Evolutionary conservation across 306 rosid genomes (phyloP).

Genomic region (Citrullus colocynthis): DNA sequence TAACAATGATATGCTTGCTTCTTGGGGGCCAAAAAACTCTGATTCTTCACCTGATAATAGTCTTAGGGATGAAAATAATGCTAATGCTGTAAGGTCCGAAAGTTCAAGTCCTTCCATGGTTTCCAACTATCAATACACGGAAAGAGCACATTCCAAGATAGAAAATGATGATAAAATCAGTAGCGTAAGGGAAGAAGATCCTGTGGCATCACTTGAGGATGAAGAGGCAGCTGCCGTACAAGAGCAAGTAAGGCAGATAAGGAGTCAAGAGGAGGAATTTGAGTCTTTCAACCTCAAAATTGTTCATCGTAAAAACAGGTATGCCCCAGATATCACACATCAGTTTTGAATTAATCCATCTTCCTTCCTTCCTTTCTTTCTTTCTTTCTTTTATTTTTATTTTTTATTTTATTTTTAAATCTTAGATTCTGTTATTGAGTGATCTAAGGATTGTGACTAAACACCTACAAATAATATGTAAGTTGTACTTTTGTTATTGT

Average conservation of each 20-base stretch:
- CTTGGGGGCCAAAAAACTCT: slow-evolving; percentile 58
- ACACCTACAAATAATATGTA: background rate
- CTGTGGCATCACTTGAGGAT: slow-evolving; percentile 67
- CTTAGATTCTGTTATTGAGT: background rate
- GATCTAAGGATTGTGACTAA: background rate
- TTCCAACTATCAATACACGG: slow-evolving; percentile 70
- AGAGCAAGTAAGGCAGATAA: slow-evolving; percentile 96
- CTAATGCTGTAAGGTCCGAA: slow-evolving; percentile 36
- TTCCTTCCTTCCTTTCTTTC: too few relatives aligned
- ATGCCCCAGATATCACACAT: slow-evolving; percentile 11
- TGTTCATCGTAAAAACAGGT: slow-evolving; percentile 99
- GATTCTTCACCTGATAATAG: slow-evolving; percentile 76
- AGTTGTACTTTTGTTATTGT: background rate
- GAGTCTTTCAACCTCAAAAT: slow-evolving; percentile 94
- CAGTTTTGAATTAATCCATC: background rate
- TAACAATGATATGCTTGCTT: slow-evolving; percentile 48
- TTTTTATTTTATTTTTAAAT: background rate
- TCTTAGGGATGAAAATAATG: slow-evolving; percentile 61
- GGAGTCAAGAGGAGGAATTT: slow-evolving; percentile 93
- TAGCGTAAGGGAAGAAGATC: slow-evolving; percentile 60
- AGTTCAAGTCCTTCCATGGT: slow-evolving; percentile 69
- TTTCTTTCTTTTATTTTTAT: too few relatives aligned
- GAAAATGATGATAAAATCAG: slow-evolving; percentile 61
- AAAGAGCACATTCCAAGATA: slow-evolving; percentile 49
- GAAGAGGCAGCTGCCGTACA: slow-evolving; percentile 98